Evolutionary conservation across 495 filamentous ascomycete species (phyloP).

Genomic region (Cercophora newfieldiana): DNA sequence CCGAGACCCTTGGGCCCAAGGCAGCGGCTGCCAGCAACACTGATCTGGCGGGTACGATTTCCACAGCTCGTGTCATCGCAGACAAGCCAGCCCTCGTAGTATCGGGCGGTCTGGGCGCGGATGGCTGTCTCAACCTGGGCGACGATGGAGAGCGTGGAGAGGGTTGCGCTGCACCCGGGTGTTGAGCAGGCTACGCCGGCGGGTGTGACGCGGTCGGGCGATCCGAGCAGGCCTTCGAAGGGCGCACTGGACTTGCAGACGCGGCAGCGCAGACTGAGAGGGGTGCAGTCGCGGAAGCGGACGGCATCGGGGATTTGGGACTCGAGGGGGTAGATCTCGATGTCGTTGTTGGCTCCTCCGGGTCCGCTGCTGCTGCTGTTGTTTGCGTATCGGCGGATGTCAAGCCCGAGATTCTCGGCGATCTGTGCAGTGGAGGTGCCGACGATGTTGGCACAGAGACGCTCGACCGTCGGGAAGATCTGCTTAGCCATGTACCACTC

Average conservation of each 20-base stretch:
- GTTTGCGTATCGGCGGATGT: constrained; percentile 75
- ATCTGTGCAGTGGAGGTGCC: constrained; percentile 86
- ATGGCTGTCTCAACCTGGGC: constrained; percentile 86
- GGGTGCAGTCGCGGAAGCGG: constrained; percentile 77
- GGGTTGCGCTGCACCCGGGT: constrained; percentile 45
- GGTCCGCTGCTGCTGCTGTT: constrained; percentile 30
- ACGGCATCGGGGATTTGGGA: constrained; percentile 86
- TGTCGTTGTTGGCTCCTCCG: constrained; percentile 44
- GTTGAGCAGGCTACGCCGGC: constrained; percentile 74
- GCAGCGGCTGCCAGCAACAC: constrained; percentile 86
- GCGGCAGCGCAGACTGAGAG: constrained; percentile 76
- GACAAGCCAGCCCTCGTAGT: constrained; percentile 89
- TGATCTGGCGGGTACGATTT: constrained; percentile 85
- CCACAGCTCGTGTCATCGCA: constrained; percentile 89
- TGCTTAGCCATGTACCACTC: constrained; percentile 98
- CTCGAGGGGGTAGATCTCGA: constrained; percentile 81
- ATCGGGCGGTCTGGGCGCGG: constrained; percentile 71
- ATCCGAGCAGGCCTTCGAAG: constrained; percentile 71
- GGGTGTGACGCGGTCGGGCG: constrained; percentile 60
- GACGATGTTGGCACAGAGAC: constrained; percentile 91
- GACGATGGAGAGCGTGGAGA: constrained; percentile 72
- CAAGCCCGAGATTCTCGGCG: constrained; percentile 90
- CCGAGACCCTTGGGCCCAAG: constrained; percentile 82
- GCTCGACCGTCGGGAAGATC: constrained; percentile 97
- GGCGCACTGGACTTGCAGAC: constrained; percentile 67